Conservation (phyloP, 1,284 basidiomycete species). For the Heterobasidion irregulare region DNA sequence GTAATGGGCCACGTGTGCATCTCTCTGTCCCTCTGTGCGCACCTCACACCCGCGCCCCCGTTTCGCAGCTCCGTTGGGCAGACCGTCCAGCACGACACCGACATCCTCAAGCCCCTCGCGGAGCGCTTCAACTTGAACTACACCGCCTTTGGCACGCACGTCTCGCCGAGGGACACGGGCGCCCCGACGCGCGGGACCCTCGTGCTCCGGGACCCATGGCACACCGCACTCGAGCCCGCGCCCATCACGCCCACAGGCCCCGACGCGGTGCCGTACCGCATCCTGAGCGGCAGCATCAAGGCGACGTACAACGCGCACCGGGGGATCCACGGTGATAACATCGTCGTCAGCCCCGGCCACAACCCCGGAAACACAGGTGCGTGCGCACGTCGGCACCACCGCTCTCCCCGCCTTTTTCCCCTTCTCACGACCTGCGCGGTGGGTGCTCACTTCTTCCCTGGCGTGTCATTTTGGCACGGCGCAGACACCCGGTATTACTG, state of each 20-base stretch:
- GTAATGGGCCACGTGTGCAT: slow-evolving; percentile 14
- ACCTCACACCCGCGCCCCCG: not conserved
- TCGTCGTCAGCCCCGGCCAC: slow-evolving; percentile 38
- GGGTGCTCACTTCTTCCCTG: not conserved
- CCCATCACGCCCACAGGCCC: slow-evolving; percentile 40
- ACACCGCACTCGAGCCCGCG: slow-evolving; percentile 42
- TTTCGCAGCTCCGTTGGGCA: slow-evolving; percentile 31
- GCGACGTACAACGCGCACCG: slow-evolving; percentile 31
- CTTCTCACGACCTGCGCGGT: not conserved
- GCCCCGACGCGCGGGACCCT: slow-evolving; percentile 26
- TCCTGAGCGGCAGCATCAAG: slow-evolving; percentile 46
- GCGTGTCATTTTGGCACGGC: not conserved
- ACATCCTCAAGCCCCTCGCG: slow-evolving; percentile 34
- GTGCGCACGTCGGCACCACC: slow-evolving; percentile 4
- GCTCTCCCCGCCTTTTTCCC: too few relatives aligned
- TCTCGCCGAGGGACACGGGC: slow-evolving; percentile 15
- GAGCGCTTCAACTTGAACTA: slow-evolving; percentile 35
- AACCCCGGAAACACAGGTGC: slow-evolving; percentile 40
- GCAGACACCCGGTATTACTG: slow-evolving; percentile 39
- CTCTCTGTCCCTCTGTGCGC: not conserved
- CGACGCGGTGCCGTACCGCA: slow-evolving; percentile 33
- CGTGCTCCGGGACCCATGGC: slow-evolving; percentile 33
- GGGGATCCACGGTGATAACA: slow-evolving; percentile 18
- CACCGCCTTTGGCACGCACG: slow-evolving; percentile 30
- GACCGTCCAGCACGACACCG: slow-evolving; percentile 31